Evolutionary conservation across 352 stramenopile genomes (phyloP).

Genomic region (Phytophthora pseudosyringae): DNA sequence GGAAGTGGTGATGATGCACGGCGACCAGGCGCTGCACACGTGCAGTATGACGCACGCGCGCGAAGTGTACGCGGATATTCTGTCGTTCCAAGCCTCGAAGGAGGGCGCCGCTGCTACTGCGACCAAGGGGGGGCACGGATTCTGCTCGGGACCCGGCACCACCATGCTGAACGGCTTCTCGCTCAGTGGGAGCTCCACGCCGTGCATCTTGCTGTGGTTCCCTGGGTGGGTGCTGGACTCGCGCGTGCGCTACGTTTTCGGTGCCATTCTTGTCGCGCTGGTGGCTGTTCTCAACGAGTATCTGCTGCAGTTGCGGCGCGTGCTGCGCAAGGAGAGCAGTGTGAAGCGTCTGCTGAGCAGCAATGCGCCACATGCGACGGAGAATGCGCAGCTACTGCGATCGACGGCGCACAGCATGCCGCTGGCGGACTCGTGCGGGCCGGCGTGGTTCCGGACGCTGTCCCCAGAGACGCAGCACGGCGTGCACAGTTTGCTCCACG

Average conservation of each 20-base stretch:
- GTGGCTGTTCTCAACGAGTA: slow-evolving; percentile 80
- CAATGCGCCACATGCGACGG: slow-evolving; percentile 23
- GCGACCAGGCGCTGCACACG: slow-evolving; percentile 66
- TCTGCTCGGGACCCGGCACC: slow-evolving; percentile 67
- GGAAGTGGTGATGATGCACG: slow-evolving; percentile 60
- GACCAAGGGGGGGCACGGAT: slow-evolving; percentile 25
- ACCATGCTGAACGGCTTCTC: slow-evolving; percentile 83
- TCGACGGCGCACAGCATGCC: slow-evolving; percentile 42
- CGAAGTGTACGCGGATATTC: slow-evolving; percentile 60
- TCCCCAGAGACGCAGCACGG: slow-evolving; percentile 56
- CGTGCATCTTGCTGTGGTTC: slow-evolving; percentile 79
- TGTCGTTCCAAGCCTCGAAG: slow-evolving; percentile 43
- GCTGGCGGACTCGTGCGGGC: slow-evolving; percentile 44
- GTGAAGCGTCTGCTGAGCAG: slow-evolving; percentile 41
- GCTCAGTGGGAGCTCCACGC: slow-evolving; percentile 43
- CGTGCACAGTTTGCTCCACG: slow-evolving; percentile 62
- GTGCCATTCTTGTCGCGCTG: slow-evolving; percentile 58
- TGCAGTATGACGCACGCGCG: slow-evolving; percentile 77
- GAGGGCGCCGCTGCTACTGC: not conserved
- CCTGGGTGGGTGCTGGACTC: slow-evolving; percentile 74
- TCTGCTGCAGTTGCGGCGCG: slow-evolving; percentile 65
- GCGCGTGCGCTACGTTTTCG: slow-evolving; percentile 54
- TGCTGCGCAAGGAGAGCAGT: slow-evolving; percentile 71
- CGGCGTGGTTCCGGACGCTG: slow-evolving; percentile 61
- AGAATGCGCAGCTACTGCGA: slow-evolving; percentile 54